Evolutionary conservation across 108 stramenopile genomes (phyloP), one percentile per base, ranked within the genome.

Genomic region (Ochromonas danica): DNA sequence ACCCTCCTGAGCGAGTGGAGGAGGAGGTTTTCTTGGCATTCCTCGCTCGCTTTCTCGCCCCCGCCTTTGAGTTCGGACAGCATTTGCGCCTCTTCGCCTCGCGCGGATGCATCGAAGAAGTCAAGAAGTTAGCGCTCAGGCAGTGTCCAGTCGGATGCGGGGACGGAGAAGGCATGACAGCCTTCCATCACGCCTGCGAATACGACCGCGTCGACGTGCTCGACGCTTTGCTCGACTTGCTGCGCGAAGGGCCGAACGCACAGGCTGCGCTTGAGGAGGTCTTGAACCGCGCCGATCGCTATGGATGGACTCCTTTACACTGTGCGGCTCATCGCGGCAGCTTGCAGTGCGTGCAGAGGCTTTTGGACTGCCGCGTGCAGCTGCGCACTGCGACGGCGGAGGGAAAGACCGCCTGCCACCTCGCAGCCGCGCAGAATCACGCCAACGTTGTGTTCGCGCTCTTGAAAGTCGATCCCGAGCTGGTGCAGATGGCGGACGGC

Each of bases 221-320:
- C 31, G 40, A 75, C 17, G 36, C 40, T 6, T 14, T 75, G 43
- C n/a, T 60, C 6, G 36, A 14, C 39, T 10, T 22, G 40, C 39
- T 14, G 14, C 17, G 10, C 17, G 36, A 38, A 10, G 51, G 51
- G 17, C n/a, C n/a, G n/a, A 51, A 51, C 22, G 22, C 6, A 51
- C 17, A 31, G 10, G 3, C 63, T 6, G 10, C 6, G 31, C 30
- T 31, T 6, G 10, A 45, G 17, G 6, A 35, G 31, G 31, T 41
- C 30, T 10, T 75, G n/a, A 42, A 75, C 31, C 14, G 10, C 10
- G 14, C 6, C 10, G 72, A 75, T 36, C 6, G 41, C 3, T 36
- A 75, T 33, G 72, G 72, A 6, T 75, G 72, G 72, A 75, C 72
- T 38, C 72, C 72, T 6, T 36, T 75, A 41, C 40, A 75, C 40